These are phyloP conservation scores for Fusarium sp. DNA, from an alignment of 2,329 filamentous ascomycete genomes.

Conservation along the genomic window DNA sequence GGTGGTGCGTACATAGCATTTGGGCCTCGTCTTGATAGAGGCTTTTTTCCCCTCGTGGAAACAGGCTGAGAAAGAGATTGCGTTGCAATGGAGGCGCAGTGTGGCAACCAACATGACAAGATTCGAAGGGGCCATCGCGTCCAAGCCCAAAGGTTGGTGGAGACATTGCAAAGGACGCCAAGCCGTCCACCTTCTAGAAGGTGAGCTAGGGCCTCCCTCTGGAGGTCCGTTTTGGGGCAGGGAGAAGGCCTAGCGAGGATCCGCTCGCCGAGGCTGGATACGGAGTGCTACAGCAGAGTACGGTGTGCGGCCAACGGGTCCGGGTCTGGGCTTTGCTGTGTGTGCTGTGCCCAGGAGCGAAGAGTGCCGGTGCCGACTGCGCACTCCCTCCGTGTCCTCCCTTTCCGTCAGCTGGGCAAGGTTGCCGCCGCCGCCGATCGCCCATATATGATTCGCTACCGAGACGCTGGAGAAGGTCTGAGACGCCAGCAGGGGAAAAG, in stretches of 20 bases:
- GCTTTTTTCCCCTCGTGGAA: background rate
- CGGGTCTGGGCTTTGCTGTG: background rate
- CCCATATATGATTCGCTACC: slow-evolving; percentile 50
- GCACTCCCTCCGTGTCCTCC: background rate
- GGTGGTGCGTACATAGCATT: slow-evolving; percentile 4
- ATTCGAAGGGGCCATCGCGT: slow-evolving; percentile 8
- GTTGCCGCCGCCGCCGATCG: slow-evolving; percentile 39
- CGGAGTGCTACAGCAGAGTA: background rate
- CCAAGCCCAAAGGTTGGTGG: background rate
- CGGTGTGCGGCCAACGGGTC: background rate
- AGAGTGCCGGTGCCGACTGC: background rate
- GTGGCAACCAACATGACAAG: slow-evolving; percentile 21
- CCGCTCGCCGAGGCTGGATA: background rate
- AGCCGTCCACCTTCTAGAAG: slow-evolving; percentile 40
- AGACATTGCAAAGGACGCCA: slow-evolving; percentile 3
- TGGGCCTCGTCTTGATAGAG: slow-evolving; percentile 4
- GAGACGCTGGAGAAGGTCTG: slow-evolving; percentile 40
- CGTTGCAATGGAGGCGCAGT: slow-evolving; percentile 41
- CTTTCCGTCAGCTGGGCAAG: slow-evolving; percentile 45
- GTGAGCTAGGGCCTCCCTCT: background rate
- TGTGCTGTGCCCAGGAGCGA: background rate
- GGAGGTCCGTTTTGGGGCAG: background rate
- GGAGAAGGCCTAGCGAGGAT: background rate
- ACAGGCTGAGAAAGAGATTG: slow-evolving; percentile 34
- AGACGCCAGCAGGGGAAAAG: slow-evolving; percentile 33